Base-by-base conservation (phyloP, 805 yeast species). In the Wickerhamomyces chambardii region DNA sequence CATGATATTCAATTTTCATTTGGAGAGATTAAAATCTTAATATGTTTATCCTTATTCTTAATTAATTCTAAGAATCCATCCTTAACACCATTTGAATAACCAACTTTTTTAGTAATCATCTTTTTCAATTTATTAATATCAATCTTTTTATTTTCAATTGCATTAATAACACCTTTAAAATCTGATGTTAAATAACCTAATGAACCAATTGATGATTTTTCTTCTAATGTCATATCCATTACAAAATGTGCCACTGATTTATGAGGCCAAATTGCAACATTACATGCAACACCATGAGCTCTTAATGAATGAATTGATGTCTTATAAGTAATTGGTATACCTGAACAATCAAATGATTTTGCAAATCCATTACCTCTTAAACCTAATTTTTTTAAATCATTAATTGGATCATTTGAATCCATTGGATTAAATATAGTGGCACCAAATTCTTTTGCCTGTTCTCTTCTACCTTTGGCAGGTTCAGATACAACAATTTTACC, bases 401-500 rank as follows among this genome's bases (percentile, higher is more conserved):
- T 47, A 22, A 61, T 51, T 30, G 60, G 47, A 22, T 58, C 51
- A 4, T 53, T 58, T 6, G 47, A 45, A 1, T 48, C 51, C 5
- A 58, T 41, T 17, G 75, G 75, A 45, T 70, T 61, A 44, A 64
- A 68, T 1, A 58, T 62, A 25, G 52, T 55, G 3, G 67, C 75
- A 22, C 74, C 73, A 16, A 71, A 53, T 31, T 53, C 50, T 28
- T 62, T 66, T 4, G 84, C 79, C 29, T 73, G 70, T 36, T 73
- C 69, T 50, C 81, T 70, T 55, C 84, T 73, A n/a, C 73, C 63
- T 17, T 58, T 53, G 6, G 79, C 78, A 17, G 81, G 83, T 45
- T 74, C 83, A 15, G 73, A 61, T 32, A 75, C 73, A n/a, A 77
- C 77, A 50, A 75, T 64, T 28, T 51, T 55, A n/a, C 64, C 58